A percentile compares a stretch with the other conserved stretches of the same genome.
These are phyloP conservation scores for Tolypocladium nubicola DNA, from an alignment of 2,329 filamentous ascomycete genomes.

Conservation along the genomic window DNA sequence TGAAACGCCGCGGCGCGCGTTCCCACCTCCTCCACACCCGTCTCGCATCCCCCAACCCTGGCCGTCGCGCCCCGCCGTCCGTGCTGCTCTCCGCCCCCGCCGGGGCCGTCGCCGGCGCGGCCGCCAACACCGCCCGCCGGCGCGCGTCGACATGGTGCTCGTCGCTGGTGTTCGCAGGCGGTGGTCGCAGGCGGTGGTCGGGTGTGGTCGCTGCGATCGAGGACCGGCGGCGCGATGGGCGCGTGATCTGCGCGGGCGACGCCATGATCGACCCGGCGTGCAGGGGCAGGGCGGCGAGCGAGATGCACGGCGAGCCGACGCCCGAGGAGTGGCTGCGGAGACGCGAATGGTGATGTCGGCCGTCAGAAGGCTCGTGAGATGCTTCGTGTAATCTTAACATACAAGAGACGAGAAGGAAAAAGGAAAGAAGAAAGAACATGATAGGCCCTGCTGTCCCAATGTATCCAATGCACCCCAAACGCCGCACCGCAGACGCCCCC, in stretches of 20 bases:
- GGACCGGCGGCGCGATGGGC: constrained; percentile 8
- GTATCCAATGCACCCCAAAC: not conserved
- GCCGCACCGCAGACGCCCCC: not conserved
- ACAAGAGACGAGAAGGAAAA: not conserved
- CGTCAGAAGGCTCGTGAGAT: not conserved
- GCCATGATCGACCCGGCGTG: constrained; percentile 13
- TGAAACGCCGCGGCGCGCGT: constrained; percentile 2
- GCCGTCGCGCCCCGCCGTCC: constrained; percentile 9
- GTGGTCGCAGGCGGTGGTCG: constrained; percentile 7
- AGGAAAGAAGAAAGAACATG: not conserved
- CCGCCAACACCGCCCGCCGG: constrained; percentile 9
- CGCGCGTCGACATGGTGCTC: constrained; percentile 15
- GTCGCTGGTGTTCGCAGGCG: constrained; percentile 8
- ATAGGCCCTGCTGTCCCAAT: not conserved
- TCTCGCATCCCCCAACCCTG: constrained; percentile 10
- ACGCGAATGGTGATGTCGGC: not conserved
- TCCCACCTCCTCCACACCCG: constrained; percentile 13
- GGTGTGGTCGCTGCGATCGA: constrained; percentile 8
- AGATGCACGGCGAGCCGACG: constrained; percentile 14
- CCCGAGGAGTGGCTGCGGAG: constrained; percentile 8
- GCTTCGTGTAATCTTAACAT: not conserved
- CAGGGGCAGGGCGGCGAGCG: constrained; percentile 9
- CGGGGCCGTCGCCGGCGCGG: constrained; percentile 6
- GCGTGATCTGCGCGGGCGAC: constrained; percentile 12
- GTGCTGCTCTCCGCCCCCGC: constrained; percentile 14